A percentile compares a stretch with the other conserved stretches of the same genome.
Conservation (phyloP, 345 rosid species). For the Murraya koenigii region DNA sequence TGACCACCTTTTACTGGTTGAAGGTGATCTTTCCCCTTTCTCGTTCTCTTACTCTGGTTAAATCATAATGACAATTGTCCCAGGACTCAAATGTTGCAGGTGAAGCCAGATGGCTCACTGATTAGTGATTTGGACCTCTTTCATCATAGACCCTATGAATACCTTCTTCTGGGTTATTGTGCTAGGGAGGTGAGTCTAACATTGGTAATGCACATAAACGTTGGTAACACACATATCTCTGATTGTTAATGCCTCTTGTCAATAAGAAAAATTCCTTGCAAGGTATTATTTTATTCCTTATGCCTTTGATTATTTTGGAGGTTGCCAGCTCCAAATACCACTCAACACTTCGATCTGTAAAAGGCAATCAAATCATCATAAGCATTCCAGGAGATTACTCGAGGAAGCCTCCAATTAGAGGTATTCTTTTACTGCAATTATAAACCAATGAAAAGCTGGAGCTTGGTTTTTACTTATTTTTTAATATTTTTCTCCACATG, state of each 20-base stretch:
- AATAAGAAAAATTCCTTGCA: neutral
- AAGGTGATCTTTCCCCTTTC: constrained; percentile 45
- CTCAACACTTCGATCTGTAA: constrained; percentile 31
- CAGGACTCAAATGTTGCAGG: constrained; percentile 40
- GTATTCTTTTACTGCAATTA: constrained; percentile 28
- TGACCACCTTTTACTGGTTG: constrained; percentile 68
- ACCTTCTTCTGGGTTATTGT: constrained; percentile 71
- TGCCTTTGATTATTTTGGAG: constrained; percentile 29
- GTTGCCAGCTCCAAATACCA: constrained; percentile 25
- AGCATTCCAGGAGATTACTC: constrained; percentile 85
- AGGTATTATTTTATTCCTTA: constrained; percentile 6
- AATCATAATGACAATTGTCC: constrained; percentile 15
- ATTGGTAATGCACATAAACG: neutral
- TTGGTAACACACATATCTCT: neutral
- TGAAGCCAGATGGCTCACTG: constrained; percentile 75
- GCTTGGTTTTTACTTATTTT: neutral
- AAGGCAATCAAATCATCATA: constrained; percentile 45
- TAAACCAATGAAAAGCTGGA: neutral
- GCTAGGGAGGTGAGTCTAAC: constrained; percentile 38
- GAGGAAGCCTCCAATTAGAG: constrained; percentile 85
- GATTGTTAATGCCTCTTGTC: neutral
- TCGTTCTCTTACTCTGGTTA: neutral
- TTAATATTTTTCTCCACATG: neutral
- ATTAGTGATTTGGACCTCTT: constrained; percentile 71
- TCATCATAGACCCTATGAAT: constrained; percentile 94